Percentiles rank a stretch among this genome's conserved stretches.
phyloP scores from a whole-genome alignment of 1,284 basidiomycete species.

The Ustilago lituana region DNA sequence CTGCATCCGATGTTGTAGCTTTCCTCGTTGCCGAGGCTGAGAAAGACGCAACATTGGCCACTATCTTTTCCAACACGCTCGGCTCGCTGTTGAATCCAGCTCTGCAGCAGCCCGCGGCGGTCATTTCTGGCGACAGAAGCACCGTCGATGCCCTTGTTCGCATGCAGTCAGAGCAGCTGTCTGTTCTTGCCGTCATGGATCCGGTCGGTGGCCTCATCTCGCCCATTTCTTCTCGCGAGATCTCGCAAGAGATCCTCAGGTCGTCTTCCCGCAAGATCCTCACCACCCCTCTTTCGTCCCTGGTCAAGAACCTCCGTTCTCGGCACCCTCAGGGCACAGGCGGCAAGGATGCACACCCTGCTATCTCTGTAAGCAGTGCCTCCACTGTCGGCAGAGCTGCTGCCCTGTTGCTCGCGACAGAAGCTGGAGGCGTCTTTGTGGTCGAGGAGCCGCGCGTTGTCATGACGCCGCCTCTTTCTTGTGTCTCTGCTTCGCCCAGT shows the following conservation, averaged over 20 bases:
- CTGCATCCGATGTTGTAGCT: slow-evolving; percentile 27
- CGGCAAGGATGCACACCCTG: slow-evolving; percentile 44
- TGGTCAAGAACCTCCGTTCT: slow-evolving; percentile 41
- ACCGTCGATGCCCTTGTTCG: slow-evolving; percentile 40
- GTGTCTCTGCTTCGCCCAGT: slow-evolving; percentile 36
- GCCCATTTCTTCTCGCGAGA: slow-evolving; percentile 34
- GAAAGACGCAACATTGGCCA: slow-evolving; percentile 10
- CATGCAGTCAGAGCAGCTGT: slow-evolving; percentile 33
- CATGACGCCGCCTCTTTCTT: slow-evolving; percentile 45
- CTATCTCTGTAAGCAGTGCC: slow-evolving; percentile 34
- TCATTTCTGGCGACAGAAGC: slow-evolving; percentile 42
- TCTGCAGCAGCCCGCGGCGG: slow-evolving; percentile 23
- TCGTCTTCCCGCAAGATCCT: slow-evolving; percentile 45
- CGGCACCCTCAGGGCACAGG: slow-evolving; percentile 38
- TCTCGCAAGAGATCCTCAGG: slow-evolving; percentile 34
- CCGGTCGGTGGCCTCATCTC: slow-evolving; percentile 43
- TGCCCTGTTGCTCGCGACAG: slow-evolving; percentile 36
- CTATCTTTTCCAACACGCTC: slow-evolving; percentile 16
- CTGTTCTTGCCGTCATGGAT: slow-evolving; percentile 39
- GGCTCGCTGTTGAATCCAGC: slow-evolving; percentile 8
- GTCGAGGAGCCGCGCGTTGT: slow-evolving; percentile 37
- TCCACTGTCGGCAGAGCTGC: slow-evolving; percentile 32
- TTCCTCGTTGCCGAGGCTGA: slow-evolving; percentile 33
- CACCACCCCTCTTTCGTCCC: slow-evolving; percentile 24
- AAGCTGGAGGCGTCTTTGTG: slow-evolving; percentile 31